Evolutionary conservation across 768 basidiomycete species (phyloP).

Genomic region (Mycena pura): DNA sequence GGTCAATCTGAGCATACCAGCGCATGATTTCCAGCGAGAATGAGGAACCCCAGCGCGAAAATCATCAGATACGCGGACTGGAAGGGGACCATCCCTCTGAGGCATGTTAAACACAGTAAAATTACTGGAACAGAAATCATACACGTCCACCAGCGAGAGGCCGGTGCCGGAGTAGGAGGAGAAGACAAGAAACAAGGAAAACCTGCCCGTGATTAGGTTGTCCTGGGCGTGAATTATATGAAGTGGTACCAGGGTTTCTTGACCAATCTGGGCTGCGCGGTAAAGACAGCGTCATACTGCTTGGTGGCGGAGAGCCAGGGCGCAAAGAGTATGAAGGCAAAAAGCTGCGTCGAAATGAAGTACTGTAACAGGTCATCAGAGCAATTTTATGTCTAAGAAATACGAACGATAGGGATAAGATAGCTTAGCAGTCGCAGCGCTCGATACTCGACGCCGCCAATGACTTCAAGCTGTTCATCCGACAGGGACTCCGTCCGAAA

Average conservation of each 20-base stretch:
- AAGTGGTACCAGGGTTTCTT: slow-evolving; percentile 61
- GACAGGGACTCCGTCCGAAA: slow-evolving; percentile 61
- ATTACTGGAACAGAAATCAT: slow-evolving; percentile 19
- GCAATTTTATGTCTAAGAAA: slow-evolving; percentile 23
- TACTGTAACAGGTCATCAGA: slow-evolving; percentile 58
- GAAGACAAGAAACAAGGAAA: slow-evolving; percentile 51
- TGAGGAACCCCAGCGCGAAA: slow-evolving; percentile 62
- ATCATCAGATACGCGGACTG: slow-evolving; percentile 71
- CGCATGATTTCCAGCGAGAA: slow-evolving; percentile 81
- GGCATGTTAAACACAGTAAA: neutral
- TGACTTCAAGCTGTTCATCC: slow-evolving; percentile 70
- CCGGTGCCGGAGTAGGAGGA: slow-evolving; percentile 73
- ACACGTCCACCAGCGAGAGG: slow-evolving; percentile 69
- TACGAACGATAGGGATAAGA: slow-evolving; percentile 52
- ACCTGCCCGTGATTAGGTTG: slow-evolving; percentile 38
- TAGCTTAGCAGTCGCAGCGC: slow-evolving; percentile 62
- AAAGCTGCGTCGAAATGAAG: slow-evolving; percentile 62
- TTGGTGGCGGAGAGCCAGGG: slow-evolving; percentile 61
- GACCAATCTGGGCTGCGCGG: slow-evolving; percentile 55
- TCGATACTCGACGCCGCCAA: slow-evolving; percentile 80
- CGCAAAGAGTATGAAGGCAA: slow-evolving; percentile 62
- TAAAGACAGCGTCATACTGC: slow-evolving; percentile 56
- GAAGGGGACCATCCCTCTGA: slow-evolving; percentile 74
- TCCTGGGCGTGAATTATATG: slow-evolving; percentile 28
- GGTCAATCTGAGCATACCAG: slow-evolving; percentile 55